A percentile compares a stretch with the other conserved stretches of the same genome.
These are phyloP conservation scores for Coniophora puteana DNA, from an alignment of 1,284 basidiomycete species.

Conservation along the genomic window DNA sequence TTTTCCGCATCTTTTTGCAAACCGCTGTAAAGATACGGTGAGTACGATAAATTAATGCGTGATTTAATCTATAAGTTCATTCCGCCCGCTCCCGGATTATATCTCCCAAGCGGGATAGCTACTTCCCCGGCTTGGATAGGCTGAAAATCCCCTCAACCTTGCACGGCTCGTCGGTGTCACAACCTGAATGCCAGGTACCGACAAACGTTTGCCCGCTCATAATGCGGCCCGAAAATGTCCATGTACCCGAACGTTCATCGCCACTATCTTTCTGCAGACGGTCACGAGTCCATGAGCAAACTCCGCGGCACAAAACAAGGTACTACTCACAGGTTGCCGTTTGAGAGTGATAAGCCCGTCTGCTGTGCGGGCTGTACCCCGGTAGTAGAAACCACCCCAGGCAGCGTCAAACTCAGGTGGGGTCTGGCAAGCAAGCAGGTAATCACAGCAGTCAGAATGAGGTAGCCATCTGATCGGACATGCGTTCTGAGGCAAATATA, in stretches of 20 bases:
- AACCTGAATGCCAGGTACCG: conserved; percentile 23
- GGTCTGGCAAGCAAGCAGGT: conserved; percentile 26
- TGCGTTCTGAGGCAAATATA: conserved; percentile 15
- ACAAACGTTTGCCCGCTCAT: conserved; percentile 23
- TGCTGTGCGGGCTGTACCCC: conserved; percentile 45
- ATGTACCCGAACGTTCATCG: conserved; percentile 29
- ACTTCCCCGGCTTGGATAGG: conserved; percentile 33
- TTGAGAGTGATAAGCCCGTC: conserved; percentile 48
- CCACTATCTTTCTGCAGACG: conserved; percentile 17
- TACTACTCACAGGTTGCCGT: conserved; percentile 26
- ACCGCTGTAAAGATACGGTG: no score
- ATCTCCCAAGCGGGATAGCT: no score
- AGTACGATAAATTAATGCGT: no score
- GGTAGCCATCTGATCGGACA: conserved; percentile 6
- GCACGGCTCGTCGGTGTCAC: conserved; percentile 20
- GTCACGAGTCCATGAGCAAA: conserved; percentile 3
- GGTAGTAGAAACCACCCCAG: conserved; percentile 36
- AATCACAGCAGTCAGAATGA: no score
- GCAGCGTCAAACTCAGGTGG: conserved; percentile 26
- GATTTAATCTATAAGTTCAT: no score
- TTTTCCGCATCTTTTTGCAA: no score
- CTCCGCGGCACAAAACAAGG: conserved; percentile 1
- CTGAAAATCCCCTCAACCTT: conserved; percentile 54
- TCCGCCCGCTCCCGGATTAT: no score
- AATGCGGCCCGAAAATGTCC: conserved; percentile 31